Conservation (phyloP, 371 early-diverging fungal genomes). For the Syncephalastrum racemosum region DNA sequence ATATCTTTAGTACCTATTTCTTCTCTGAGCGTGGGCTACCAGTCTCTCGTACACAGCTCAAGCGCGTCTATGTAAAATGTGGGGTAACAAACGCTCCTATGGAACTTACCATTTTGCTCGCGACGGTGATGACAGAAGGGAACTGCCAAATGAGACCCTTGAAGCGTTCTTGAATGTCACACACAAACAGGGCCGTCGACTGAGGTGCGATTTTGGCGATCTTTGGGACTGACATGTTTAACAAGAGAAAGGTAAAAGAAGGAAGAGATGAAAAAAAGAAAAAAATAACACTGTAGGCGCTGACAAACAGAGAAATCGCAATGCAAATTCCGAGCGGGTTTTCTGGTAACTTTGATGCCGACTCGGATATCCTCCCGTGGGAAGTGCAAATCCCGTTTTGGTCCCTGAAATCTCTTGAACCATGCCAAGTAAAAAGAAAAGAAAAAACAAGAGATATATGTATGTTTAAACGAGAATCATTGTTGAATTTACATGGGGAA, state of each 20-base stretch:
- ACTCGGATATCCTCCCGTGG: too few species aligned
- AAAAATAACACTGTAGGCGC: neutral
- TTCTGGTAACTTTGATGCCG: too few species aligned
- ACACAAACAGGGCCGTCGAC: slow-evolving; percentile 86
- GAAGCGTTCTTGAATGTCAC: slow-evolving; percentile 94
- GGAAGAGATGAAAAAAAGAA: slow-evolving; percentile 2
- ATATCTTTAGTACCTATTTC: too few species aligned
- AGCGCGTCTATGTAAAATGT: too few species aligned
- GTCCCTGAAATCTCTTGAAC: too few species aligned
- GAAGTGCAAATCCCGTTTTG: too few species aligned
- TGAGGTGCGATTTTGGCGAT: slow-evolving; percentile 49
- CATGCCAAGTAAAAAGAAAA: slow-evolving; percentile 3
- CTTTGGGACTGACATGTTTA: slow-evolving; percentile 34
- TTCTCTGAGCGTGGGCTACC: too few species aligned
- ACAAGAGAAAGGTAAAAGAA: neutral
- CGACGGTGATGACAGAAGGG: slow-evolving; percentile 79
- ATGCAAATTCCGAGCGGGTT: too few species aligned
- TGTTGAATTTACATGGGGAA: too few species aligned
- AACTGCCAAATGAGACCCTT: slow-evolving; percentile 78
- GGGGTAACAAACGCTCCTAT: neutral
- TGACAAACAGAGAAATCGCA: neutral
- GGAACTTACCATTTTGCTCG: slow-evolving; percentile 78
- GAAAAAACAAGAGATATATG: slow-evolving; percentile 1
- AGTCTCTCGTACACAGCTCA: too few species aligned
- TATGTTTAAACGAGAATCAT: too few species aligned